phyloP scores from a whole-genome alignment of 768 basidiomycete species.

The Tricholoma flavovirens region DNA sequence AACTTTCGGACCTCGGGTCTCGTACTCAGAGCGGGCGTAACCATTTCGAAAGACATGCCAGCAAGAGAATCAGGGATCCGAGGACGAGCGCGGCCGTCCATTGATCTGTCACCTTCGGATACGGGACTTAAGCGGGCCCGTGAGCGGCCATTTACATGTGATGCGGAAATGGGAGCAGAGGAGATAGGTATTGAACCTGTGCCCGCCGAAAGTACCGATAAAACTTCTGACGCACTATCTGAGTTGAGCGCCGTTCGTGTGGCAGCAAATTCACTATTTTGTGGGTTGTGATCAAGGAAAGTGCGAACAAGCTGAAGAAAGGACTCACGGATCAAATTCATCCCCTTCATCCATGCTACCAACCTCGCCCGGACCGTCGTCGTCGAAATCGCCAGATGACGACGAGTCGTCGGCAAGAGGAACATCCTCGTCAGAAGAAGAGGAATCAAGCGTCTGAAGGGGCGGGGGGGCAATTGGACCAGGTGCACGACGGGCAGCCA shows the following conservation, averaged over 20 bases:
- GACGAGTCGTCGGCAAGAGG: constrained; percentile 43
- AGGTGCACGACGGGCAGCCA: constrained; percentile 56
- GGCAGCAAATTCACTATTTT: constrained; percentile 60
- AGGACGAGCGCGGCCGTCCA: constrained; percentile 12
- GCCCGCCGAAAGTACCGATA: constrained; percentile 52
- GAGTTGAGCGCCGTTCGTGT: constrained; percentile 48
- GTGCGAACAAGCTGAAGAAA: background rate
- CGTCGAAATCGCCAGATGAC: constrained; percentile 47
- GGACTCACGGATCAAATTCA: constrained; percentile 74
- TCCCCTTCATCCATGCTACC: constrained; percentile 60
- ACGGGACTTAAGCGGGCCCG: constrained; percentile 59
- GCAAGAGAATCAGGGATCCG: constrained; percentile 23
- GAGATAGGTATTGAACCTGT: constrained; percentile 50
- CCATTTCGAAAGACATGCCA: constrained; percentile 51
- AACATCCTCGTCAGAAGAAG: constrained; percentile 49
- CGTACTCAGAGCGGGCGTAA: constrained; percentile 32
- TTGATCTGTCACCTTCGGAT: constrained; percentile 41
- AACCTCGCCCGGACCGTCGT: constrained; percentile 35
- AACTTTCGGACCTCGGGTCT: constrained; percentile 18
- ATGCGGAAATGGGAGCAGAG: constrained; percentile 45
- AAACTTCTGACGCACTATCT: constrained; percentile 58
- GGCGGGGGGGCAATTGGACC: constrained; percentile 28
- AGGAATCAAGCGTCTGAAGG: constrained; percentile 38
- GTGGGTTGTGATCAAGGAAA: background rate
- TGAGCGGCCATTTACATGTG: constrained; percentile 31